Base-by-base conservation (phyloP, 768 basidiomycete species). In the Candolleomyces eurysporus region DNA sequence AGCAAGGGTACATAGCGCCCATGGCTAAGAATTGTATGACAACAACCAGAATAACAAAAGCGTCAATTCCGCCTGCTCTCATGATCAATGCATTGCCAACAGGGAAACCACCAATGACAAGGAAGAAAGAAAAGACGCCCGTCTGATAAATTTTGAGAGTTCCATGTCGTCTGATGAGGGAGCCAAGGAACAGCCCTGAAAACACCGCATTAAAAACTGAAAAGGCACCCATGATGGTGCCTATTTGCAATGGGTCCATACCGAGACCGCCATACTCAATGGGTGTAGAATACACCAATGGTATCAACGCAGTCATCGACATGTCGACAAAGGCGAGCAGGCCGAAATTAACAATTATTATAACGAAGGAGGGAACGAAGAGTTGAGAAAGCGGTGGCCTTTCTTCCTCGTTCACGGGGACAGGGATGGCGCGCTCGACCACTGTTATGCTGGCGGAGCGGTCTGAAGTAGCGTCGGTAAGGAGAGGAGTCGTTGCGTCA, bases 221-320 rank as follows among this genome's bases (percentile, higher is more conserved):
- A 31, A 64, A 59, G 2, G 56, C 63, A 17, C 82, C 78, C 62
- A 87, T 79, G 59, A 86, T 82, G 31, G 76, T 72, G 6, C 90
- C 90, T 42, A 92, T 92, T 5, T 71, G 67, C 46, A 82, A 79
- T 0, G 91, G 87, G 22, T 79, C 73, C 45, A 92, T 75, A 4
- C 89, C 89, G 4, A 91, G 80, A 2, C 90, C 90, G 21, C 90
- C 90, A 2, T 81, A 75, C 16, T 73, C 71, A 49, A 84, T 70
- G 0, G 90, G 84, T 0, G 88, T 91, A 11, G 88, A 86, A 59
- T 75, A 81, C 48, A 80, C 71, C 50, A 82, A 71, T 9, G 80
- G 80, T 22, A 71, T 61, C 11, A 82, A 75, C 9, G 73, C 76
- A 21, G 67, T 65, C 48, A 72, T 67, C 46, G 67, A 64, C 73